phyloP scores from a whole-genome alignment of 1,284 basidiomycete genomes.

The Ceratobasidium sp. region DNA sequence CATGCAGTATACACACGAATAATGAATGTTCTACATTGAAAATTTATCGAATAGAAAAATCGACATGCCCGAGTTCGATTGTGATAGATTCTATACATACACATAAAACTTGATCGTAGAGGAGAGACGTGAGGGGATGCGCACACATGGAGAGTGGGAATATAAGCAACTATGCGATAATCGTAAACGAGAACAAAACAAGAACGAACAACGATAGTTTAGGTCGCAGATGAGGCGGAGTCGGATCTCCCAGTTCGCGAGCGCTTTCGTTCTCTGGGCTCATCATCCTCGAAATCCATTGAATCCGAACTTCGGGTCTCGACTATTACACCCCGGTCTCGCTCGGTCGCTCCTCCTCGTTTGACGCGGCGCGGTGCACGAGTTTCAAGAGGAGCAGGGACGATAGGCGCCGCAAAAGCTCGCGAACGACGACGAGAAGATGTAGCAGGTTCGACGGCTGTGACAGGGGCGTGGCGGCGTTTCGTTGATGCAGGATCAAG shows the following conservation, averaged over 20 bases:
- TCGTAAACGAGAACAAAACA: not conserved
- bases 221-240: constrained; percentile 1
- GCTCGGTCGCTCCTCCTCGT: constrained; percentile 29
- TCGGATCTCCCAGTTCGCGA: constrained; percentile 4
- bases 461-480: constrained; percentile 58
- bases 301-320: constrained; percentile 53
- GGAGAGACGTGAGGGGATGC: no score
- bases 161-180: not conserved
- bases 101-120: not conserved
- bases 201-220: not conserved
- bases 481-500: constrained; percentile 52
- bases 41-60: no score
- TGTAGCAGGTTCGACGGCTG: constrained; percentile 51
- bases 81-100: no score
- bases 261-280: constrained; percentile 58
- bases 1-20: no score
- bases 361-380: constrained; percentile 52
- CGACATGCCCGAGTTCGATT: no score
- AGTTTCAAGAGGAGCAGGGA: constrained; percentile 35
- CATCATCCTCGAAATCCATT: constrained; percentile 61
- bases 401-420: constrained; percentile 29
- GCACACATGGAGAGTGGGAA: not conserved
- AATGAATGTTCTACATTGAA: no score
- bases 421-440: constrained; percentile 26
- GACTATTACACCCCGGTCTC: constrained; percentile 36